These are phyloP conservation scores for Umbelopsis vinacea DNA, from an alignment of 192 early-diverging fungal genomes.

Conservation along the genomic window DNA sequence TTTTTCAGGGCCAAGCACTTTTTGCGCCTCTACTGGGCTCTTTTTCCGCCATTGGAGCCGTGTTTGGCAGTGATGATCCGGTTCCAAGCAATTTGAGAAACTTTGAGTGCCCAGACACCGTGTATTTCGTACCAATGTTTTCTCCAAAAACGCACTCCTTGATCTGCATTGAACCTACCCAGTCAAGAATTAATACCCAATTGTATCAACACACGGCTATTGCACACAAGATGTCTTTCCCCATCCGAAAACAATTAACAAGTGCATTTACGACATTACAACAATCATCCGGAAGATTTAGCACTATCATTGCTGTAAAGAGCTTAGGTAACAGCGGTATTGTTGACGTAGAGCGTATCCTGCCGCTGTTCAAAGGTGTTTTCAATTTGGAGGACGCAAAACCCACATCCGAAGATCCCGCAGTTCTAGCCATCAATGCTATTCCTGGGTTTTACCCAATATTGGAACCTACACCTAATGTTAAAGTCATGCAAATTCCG, in stretches of 20 bases:
- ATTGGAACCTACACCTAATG: conserved; percentile 30
- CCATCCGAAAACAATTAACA: conserved; percentile 1
- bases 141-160: conserved; percentile 56
- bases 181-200: background rate
- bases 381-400: conserved; percentile 41
- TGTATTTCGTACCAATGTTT: conserved; percentile 44
- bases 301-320: conserved; percentile 43
- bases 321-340: conserved; percentile 49
- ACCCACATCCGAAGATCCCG: conserved; percentile 13
- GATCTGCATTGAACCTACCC: conserved; percentile 41
- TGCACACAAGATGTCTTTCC: conserved; percentile 5
- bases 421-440: background rate
- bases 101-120: conserved; percentile 24
- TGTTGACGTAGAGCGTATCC: conserved; percentile 45
- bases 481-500: conserved; percentile 42
- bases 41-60: conserved; percentile 43
- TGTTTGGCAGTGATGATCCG: conserved; percentile 27
- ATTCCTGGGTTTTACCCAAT: conserved; percentile 58
- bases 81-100: background rate
- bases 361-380: conserved; percentile 53
- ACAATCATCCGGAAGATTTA: conserved; percentile 18
- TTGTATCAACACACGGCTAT: conserved; percentile 6
- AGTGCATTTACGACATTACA: conserved; percentile 18
- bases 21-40: conserved; percentile 52
- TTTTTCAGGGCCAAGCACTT: conserved; percentile 52